Conservation (phyloP, 371 early-diverging fungal genomes). For the Mortierella sp. region DNA sequence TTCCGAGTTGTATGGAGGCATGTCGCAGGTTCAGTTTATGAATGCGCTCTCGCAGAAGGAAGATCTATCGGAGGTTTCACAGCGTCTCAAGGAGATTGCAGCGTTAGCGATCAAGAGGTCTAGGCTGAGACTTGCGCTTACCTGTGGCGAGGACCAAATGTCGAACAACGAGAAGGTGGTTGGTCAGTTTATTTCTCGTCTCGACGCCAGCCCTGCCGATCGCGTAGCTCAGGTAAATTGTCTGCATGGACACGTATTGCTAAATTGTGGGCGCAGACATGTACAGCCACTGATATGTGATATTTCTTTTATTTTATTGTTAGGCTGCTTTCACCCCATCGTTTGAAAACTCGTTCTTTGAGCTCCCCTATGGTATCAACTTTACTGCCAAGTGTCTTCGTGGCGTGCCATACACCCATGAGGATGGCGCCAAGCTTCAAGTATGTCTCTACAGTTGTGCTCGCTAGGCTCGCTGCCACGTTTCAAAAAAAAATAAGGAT, state of each 20-base stretch:
- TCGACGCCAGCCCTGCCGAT: slow-evolving; percentile 41
- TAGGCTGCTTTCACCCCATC: slow-evolving; percentile 31
- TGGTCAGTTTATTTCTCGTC: slow-evolving; percentile 65
- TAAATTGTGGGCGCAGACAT: not conserved
- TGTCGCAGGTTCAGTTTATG: slow-evolving; percentile 88
- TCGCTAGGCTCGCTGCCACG: not conserved
- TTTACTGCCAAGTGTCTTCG: slow-evolving; percentile 82
- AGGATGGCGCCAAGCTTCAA: slow-evolving; percentile 85
- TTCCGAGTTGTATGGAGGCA: slow-evolving; percentile 79
- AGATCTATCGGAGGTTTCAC: slow-evolving; percentile 72
- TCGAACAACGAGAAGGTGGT: slow-evolving; percentile 72
- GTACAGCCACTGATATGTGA: too few relatives aligned
- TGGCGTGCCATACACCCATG: slow-evolving; percentile 88
- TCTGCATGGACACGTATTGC: not conserved
- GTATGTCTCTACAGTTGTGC: slow-evolving; percentile 11
- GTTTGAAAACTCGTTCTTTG: slow-evolving; percentile 49
- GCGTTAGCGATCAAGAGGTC: slow-evolving; percentile 68
- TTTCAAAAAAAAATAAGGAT: not conserved
- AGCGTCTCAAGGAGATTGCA: slow-evolving; percentile 75
- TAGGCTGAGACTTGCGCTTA: slow-evolving; percentile 77
- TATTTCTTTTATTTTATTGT: not conserved
- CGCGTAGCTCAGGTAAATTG: slow-evolving; percentile 19
- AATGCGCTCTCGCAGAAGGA: slow-evolving; percentile 73
- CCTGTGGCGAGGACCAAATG: slow-evolving; percentile 74
- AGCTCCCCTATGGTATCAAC: slow-evolving; percentile 88